A percentile compares a stretch with the other conserved stretches of the same genome.
phyloP scores from a whole-genome alignment of 352 stramenopile species.

The Pythium oligandrum region DNA sequence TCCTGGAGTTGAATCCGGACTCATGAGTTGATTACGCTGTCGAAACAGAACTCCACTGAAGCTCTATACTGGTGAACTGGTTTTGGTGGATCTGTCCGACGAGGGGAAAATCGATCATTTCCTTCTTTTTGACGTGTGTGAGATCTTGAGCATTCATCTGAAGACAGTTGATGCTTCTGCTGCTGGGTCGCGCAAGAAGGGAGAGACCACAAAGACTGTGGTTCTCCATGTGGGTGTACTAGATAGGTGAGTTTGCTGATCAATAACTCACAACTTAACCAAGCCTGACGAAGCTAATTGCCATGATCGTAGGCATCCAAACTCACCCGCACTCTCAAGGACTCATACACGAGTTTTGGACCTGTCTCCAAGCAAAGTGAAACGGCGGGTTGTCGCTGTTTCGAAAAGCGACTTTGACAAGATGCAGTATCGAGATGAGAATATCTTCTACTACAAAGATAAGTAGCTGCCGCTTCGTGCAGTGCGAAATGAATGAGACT shows the following conservation, averaged over 20 bases:
- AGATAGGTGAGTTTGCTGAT: slow-evolving; percentile 35
- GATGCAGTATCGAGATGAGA: slow-evolving; percentile 69
- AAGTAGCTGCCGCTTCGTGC: slow-evolving; percentile 2
- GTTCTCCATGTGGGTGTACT: slow-evolving; percentile 57
- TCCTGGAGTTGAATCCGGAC: background rate
- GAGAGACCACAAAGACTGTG: slow-evolving; percentile 14
- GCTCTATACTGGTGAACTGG: slow-evolving; percentile 61
- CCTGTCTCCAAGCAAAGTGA: slow-evolving; percentile 58
- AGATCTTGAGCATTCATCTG: slow-evolving; percentile 67
- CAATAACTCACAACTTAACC: no score
- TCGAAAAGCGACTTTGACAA: slow-evolving; percentile 55
- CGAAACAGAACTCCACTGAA: slow-evolving; percentile 37
- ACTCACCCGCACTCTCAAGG: slow-evolving; percentile 43
- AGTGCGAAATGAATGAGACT: no score
- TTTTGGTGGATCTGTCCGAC: slow-evolving; percentile 63
- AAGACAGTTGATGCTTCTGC: background rate
- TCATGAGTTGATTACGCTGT: background rate
- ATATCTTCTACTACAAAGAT: slow-evolving; percentile 69
- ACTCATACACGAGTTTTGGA: slow-evolving; percentile 35
- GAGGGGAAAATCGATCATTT: slow-evolving; percentile 58
- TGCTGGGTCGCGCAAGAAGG: slow-evolving; percentile 1
- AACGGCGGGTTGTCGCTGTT: slow-evolving; percentile 61
- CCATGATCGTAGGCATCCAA: slow-evolving; percentile 30
- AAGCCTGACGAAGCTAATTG: no score
- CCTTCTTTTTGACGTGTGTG: slow-evolving; percentile 72